These are phyloP conservation scores for Ottelia alismoides DNA, from an alignment of 106 monocot genomes.

Conservation along the genomic window DNA sequence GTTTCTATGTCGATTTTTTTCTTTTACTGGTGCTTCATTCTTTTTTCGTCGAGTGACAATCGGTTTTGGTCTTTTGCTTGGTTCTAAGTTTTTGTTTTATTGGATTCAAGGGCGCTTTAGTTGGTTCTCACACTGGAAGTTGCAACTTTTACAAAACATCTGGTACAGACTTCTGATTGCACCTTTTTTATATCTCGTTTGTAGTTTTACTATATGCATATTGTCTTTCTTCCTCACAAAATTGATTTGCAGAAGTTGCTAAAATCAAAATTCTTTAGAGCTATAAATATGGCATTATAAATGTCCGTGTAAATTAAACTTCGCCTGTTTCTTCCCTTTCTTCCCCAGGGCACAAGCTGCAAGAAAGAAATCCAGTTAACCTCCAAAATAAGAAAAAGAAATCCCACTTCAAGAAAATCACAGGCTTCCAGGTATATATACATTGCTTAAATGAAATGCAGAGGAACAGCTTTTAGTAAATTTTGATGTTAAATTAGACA, in stretches of 20 bases:
- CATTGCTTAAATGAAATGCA: background rate
- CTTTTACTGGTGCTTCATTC: background rate
- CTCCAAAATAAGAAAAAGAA: constrained; percentile 73
- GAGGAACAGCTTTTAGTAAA: background rate
- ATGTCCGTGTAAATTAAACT: background rate
- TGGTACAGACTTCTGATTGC: constrained; percentile 21
- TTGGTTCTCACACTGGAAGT: constrained; percentile 72
- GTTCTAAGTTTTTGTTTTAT: background rate
- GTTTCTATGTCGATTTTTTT: background rate
- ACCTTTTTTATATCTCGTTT: too few species aligned
- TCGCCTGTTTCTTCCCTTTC: constrained; percentile 5
- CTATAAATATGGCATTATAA: background rate
- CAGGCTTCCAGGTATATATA: constrained; percentile 79
- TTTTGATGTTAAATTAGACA: background rate
- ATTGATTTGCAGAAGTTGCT: background rate
- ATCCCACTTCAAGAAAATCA: constrained; percentile 73
- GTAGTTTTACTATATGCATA: too few species aligned
- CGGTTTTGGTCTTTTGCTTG: background rate
- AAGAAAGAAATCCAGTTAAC: constrained; percentile 43
- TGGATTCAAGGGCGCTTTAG: constrained; percentile 57
- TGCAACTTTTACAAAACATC: constrained; percentile 70
- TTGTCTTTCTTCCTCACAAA: too few species aligned
- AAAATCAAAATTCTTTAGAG: too few species aligned
- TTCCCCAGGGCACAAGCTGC: constrained; percentile 86
- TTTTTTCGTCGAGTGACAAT: background rate